Evolutionary conservation across 768 basidiomycete species (phyloP), one percentile per base, ranked within the genome.

Genomic region (Boletellus ananas): DNA sequence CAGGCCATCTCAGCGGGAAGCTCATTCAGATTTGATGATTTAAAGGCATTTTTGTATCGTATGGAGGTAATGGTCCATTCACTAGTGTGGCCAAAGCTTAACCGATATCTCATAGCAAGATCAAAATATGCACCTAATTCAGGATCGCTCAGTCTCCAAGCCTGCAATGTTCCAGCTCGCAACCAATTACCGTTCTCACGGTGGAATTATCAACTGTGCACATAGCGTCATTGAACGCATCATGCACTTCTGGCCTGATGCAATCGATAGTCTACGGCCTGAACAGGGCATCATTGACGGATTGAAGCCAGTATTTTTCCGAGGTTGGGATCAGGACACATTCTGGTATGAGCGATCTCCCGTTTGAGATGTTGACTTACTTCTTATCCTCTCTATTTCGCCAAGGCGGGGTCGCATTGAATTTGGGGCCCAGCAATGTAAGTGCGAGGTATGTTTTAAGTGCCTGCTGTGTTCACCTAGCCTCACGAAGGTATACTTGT

Each of bases 1-100:
- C 87, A 90, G 55, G 85, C 87, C 0, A 89, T 90, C 34, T 81
- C 84, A 0, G 76, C 79, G 1, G 87, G 87, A 3, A 85, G 83
- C 53, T 76, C 84, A 0, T 90, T 90, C 56, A 70, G 81, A 10
- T 90, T 90, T 60, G 70, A 84, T 47, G 84, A 87, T 38, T 60
- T 90, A 44, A 87, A 82, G 60, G 78, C 87, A 1, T 86, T 85
- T 54, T 54, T 86, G 25, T 79, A 76, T 49, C 74, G 82, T 38
- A 61, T 81, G 1, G 85, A 89, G 69, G 87, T 84, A 46, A 37
- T 66, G 17, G 17, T 0, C 6, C 3, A 0, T 37, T 21, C 12
- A 29, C 7, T 29, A 29, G 7, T 7, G 18, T 0, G 4, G 5
- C 38, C 3, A 3, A 20, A 18, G 37, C 16, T 50, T 21, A 31